A percentile compares a stretch with the other conserved stretches of the same genome.
Conservation (phyloP, 805 yeast genomes). For the Saitoella complicata region DNA sequence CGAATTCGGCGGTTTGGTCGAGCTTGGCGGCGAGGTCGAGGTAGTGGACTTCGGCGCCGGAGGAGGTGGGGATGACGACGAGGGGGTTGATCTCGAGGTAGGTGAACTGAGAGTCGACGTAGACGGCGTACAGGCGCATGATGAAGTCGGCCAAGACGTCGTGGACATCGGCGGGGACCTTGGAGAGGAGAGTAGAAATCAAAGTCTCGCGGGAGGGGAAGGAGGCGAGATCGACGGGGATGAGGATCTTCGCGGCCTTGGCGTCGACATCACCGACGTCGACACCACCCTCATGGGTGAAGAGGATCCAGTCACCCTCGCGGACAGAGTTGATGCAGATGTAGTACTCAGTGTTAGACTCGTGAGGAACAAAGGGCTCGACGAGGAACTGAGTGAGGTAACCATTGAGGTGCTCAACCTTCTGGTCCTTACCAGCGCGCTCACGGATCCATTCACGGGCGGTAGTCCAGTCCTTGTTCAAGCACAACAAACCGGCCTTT, state of each 20-base stretch:
- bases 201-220: conserved; percentile 27
- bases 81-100: conserved; percentile 32
- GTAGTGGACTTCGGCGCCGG: conserved; percentile 28
- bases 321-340: conserved; percentile 33
- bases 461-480: conserved; percentile 29
- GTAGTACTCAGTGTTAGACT: conserved; percentile 30
- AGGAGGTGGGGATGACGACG: conserved; percentile 26
- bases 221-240: conserved; percentile 28
- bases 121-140: conserved; percentile 31
- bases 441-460: conserved; percentile 28
- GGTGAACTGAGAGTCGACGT: conserved; percentile 31
- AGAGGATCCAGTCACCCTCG: conserved; percentile 32
- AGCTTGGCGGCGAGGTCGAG: conserved; percentile 33
- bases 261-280: conserved; percentile 33
- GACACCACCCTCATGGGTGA: conserved; percentile 34
- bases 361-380: conserved; percentile 34
- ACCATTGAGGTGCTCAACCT: conserved; percentile 28
- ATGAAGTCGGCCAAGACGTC: conserved; percentile 28
- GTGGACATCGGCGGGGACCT: conserved; percentile 28
- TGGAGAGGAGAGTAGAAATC: conserved; percentile 20
- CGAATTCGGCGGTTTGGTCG: conserved; percentile 33
- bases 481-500: conserved; percentile 28
- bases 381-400: conserved; percentile 26
- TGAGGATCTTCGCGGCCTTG: conserved; percentile 28
- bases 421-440: conserved; percentile 26